Evolutionary conservation across 139 green algal genomes (phyloP).

Genomic region (Chlamydomonas sp.): DNA sequence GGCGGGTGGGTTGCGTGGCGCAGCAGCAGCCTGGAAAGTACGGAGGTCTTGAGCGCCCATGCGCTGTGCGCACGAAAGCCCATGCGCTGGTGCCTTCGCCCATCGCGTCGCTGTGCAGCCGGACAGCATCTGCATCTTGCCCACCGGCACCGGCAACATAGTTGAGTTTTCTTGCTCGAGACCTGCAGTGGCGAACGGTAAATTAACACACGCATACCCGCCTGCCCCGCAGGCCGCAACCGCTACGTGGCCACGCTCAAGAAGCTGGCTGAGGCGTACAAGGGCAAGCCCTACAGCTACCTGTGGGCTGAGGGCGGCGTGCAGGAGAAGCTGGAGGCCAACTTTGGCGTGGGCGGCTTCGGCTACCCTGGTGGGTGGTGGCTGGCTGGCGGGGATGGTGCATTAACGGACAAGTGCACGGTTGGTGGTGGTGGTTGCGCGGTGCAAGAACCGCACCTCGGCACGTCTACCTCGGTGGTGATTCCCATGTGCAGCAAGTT

Average conservation of each 20-base stretch:
- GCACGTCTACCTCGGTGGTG: neutral
- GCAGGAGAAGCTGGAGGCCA: conserved; percentile 79
- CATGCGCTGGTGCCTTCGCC: too few relatives aligned
- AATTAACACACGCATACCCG: too few relatives aligned
- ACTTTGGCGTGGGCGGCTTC: conserved; percentile 87
- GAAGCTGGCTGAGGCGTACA: conserved; percentile 73
- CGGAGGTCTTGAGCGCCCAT: too few relatives aligned
- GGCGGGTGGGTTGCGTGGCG: conserved; percentile 48
- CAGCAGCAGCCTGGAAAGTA: too few relatives aligned
- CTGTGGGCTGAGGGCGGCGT: conserved; percentile 82
- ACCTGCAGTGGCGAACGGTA: too few relatives aligned
- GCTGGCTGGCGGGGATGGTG: neutral
- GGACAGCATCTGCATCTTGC: too few relatives aligned
- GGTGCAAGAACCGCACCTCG: neutral
- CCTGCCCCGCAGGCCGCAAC: conserved; percentile 55
- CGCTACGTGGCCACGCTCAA: conserved; percentile 74
- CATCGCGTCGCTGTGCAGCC: too few relatives aligned
- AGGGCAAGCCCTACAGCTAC: conserved; percentile 78
- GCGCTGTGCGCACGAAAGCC: too few relatives aligned
- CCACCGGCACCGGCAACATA: too few relatives aligned
- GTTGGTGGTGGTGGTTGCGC: neutral
- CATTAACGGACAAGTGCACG: neutral
- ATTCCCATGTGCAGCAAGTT: too few relatives aligned
- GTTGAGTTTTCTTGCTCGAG: too few relatives aligned
- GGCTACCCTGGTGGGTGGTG: conserved; percentile 36